phyloP scores from a whole-genome alignment of 192 early-diverging fungal genomes.

The Coemansia asiatica region DNA sequence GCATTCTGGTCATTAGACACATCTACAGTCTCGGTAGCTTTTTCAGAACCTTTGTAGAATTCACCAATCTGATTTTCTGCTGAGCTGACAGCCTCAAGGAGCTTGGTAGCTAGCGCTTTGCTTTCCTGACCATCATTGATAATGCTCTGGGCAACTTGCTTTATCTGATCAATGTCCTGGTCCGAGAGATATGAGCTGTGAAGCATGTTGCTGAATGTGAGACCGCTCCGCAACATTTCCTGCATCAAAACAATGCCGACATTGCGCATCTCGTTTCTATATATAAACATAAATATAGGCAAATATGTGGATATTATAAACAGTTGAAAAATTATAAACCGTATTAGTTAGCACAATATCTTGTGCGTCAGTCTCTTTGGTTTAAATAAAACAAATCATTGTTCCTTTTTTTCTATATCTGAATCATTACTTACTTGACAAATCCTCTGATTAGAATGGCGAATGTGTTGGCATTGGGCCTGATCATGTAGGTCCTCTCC shows the following conservation, averaged over 20 bases:
- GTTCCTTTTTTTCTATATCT: too few species aligned
- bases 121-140: conserved; percentile 23
- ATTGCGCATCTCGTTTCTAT: conserved; percentile 38
- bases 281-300: not conserved
- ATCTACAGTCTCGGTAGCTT: not conserved
- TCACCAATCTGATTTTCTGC: conserved; percentile 33
- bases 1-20: conserved; percentile 11
- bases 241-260: conserved; percentile 51
- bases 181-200: conserved; percentile 53
- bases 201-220: conserved; percentile 43
- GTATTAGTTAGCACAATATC: too few species aligned
- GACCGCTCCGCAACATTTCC: conserved; percentile 48
- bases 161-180: conserved; percentile 46
- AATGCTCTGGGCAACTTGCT: conserved; percentile 41
- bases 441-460: conserved; percentile 74
- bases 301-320: too few species aligned
- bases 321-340: too few species aligned
- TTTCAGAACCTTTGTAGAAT: conserved; percentile 11
- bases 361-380: too few species aligned
- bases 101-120: conserved; percentile 25
- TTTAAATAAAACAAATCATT: too few species aligned
- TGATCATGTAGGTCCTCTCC: conserved; percentile 55
- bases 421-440: conserved; percentile 47
- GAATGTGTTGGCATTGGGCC: conserved; percentile 71
- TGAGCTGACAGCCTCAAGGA: conserved; percentile 31